Base-by-base conservation (phyloP, 164 flowering plant genomes). In the Kalanchoe fedtschenkoi region DNA sequence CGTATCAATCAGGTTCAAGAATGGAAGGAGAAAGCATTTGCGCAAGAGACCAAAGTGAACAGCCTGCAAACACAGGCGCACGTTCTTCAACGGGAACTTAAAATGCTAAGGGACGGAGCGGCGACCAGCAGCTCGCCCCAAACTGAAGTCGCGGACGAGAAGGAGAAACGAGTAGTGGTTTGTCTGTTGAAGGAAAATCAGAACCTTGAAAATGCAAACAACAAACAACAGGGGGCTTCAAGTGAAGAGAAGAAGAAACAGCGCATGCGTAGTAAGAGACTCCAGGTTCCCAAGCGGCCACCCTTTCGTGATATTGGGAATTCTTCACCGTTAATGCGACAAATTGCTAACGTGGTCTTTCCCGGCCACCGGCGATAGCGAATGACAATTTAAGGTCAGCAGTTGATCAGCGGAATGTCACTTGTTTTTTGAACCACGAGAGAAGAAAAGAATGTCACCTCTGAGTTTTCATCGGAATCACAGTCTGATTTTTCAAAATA, bases 231-330 rank as follows among this genome's bases (percentile, higher is more conserved):
- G 58, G 62, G 58, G n/a, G n/a, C 67, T 37, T 35, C 7, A 6
- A 56, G 22, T 3, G 61, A 26, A 41, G 77, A 78, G 35, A 71
- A n/a, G n/a, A n/a, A n/a, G n/a, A 67, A 69, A 53, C 37, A 22
- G 5, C n/a, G n/a, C n/a, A n/a, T n/a, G n/a, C n/a, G n/a, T n/a
- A n/a, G n/a, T n/a, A n/a, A n/a, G n/a, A n/a, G n/a, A n/a, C 10
- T 58, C 44, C 33, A 26, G 5, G 65, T 66, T 61, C 68, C 66
- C 0, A 78, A 67, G 60, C 68, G 85, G 19, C 68, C 71, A 21
- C 86, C 95, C 3, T 75, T 87, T 33, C 68, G 46, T 67, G 91
- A 86, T 8, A 72, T 88, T 24, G 85, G 81, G n/a, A 90, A 86
- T 62, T 68, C 74, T 9, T 74, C 80, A 2, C 70, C 80, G 0